These are phyloP conservation scores for Mycena floridula DNA, from an alignment of 768 basidiomycete genomes.

Conservation along the genomic window DNA sequence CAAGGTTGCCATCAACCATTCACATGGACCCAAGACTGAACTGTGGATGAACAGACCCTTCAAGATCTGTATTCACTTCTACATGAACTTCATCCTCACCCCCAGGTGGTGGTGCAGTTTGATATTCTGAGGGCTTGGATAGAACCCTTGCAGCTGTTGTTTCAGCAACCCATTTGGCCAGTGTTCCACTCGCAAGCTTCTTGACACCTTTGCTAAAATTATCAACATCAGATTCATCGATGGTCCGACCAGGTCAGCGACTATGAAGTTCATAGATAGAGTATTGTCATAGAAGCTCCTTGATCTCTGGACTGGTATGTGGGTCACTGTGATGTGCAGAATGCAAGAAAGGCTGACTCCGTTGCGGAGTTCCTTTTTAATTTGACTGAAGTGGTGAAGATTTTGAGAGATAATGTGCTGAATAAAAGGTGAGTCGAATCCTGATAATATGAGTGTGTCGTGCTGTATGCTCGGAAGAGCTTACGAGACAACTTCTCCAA, in stretches of 20 bases:
- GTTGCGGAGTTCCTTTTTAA: neutral
- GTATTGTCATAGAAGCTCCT: neutral
- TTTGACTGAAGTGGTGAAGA: slow-evolving; percentile 3
- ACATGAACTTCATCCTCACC: no score
- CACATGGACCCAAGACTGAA: no score
- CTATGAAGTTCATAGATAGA: neutral
- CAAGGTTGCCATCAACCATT: no score
- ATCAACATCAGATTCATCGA: no score
- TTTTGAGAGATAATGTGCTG: slow-evolving; percentile 16
- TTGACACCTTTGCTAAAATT: no score
- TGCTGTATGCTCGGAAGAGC: slow-evolving; percentile 6
- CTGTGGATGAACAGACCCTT: no score
- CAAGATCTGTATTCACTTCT: no score
- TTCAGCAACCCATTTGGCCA: no score
- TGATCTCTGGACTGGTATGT: slow-evolving; percentile 1
- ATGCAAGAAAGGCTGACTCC: neutral
- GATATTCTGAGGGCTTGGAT: no score
- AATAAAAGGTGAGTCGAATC: slow-evolving; percentile 11
- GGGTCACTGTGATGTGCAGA: neutral
- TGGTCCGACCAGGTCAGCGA: neutral
- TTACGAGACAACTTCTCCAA: slow-evolving; percentile 8
- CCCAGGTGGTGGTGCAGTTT: no score
- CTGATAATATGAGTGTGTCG: neutral
- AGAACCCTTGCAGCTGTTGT: no score
- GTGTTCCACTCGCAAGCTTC: no score